These are phyloP conservation scores for Trametes punicea DNA, from an alignment of 768 basidiomycete genomes.

Conservation along the genomic window DNA sequence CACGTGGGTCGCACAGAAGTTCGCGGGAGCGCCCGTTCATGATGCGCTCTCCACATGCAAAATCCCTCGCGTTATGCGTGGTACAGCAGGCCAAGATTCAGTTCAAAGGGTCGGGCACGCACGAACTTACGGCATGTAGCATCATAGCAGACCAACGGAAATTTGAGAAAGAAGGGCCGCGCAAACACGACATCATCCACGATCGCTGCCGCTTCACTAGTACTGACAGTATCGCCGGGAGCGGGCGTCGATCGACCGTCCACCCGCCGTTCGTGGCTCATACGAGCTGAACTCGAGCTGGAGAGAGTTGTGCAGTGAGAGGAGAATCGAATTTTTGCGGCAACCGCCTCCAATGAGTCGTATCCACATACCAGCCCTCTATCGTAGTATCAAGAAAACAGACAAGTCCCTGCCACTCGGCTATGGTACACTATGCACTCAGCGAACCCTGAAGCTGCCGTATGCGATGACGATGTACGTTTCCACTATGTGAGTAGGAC, in stretches of 20 bases:
- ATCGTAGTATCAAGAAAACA: not conserved
- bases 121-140: not conserved
- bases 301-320: not conserved
- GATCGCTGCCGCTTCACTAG: not conserved
- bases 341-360: too few relatives aligned
- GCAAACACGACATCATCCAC: not conserved
- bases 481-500: not conserved
- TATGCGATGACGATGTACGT: constrained; percentile 2
- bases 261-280: too few relatives aligned
- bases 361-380: too few relatives aligned
- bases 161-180: not conserved
- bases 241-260: too few relatives aligned
- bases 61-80: constrained; percentile 11
- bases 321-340: too few relatives aligned
- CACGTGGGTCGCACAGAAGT: constrained; percentile 10
- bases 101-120: not conserved
- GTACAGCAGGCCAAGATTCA: not conserved
- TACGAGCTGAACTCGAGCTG: too few relatives aligned
- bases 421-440: constrained; percentile 6
- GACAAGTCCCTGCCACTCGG: not conserved
- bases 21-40: constrained; percentile 1
- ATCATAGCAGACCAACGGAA: not conserved
- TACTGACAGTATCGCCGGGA: not conserved
- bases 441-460: not conserved
- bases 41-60: not conserved